Base-by-base conservation (phyloP, 805 yeast species). In the Scheffersomyces ergatensis region DNA sequence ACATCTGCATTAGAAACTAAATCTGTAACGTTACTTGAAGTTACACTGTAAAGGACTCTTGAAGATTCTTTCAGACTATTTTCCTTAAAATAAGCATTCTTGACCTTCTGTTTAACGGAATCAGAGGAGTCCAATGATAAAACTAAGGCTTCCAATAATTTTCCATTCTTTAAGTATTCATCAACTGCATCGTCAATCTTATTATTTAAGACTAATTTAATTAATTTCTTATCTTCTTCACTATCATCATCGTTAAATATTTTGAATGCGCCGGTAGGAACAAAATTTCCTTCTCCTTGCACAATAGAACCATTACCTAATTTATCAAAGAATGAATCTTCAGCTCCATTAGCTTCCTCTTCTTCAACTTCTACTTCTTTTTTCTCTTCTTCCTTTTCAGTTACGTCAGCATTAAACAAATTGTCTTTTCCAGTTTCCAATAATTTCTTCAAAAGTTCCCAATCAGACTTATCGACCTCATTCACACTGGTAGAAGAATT, bases 1-100 rank as follows among this genome's bases (percentile, higher is more conserved):
- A 90, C 80, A 54, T 86, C 85, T 23, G 86, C 85, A 56, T 90
- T 83, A 34, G 76, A 73, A 23, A 89, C 93, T 46, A 93, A 59
- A 58, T 92, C 98, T 23, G 70, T 64, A 39, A 71, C 76, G 48
- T 78, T 67, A 26, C 69, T 67, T 23, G 77, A 70, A 1, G 87
- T 72, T 12, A 81, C 76, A 37, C 82, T 77, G 63, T 82, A 83
- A 40, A 95, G 69, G 13, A 89, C 70, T 54, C 99, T 83, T 2
- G 96, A 76, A 42, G 87, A 72, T 3, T 83, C 64, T 30, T 80
- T 67, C 12, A 53, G 48, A 16, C 79, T 80, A 47, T 76, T 68
- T 50, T 80, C 77, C 26, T 72, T 54, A 63, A 89, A 85, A 60
- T 83, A 93, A 14, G 84, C 83, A 54, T 78, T 74, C 53, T 77